Evolutionary conservation across 805 yeast genomes (phyloP).

Genomic region (Sugiyamaella mastotermitis): DNA sequence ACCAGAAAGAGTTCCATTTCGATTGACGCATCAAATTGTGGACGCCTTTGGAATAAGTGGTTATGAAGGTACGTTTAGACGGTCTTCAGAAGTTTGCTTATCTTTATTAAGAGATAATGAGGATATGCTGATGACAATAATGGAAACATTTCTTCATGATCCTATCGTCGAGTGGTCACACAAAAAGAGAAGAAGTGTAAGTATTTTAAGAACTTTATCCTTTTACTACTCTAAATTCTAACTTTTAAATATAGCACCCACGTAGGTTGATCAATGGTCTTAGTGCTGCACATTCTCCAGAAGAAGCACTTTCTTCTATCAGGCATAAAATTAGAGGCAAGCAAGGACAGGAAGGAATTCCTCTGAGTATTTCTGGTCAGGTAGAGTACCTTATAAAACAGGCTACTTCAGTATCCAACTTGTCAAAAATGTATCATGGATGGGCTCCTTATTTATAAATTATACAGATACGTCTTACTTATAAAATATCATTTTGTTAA

Average conservation of each 20-base stretch:
- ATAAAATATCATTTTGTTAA: not conserved
- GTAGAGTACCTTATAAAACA: conserved; percentile 83
- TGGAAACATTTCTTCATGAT: conserved; percentile 90
- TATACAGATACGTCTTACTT: not conserved
- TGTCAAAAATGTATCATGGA: conserved; percentile 87
- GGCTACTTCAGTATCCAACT: conserved; percentile 63
- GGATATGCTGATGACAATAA: conserved; percentile 76
- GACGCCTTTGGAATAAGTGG: conserved; percentile 88
- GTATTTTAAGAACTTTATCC: not conserved
- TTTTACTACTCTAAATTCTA: not conserved
- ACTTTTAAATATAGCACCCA: not conserved
- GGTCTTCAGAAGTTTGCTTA: conserved; percentile 79
- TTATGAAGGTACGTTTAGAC: conserved; percentile 84
- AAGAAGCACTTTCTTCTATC: conserved; percentile 63
- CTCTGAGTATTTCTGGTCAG: conserved; percentile 87
- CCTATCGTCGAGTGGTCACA: conserved; percentile 85
- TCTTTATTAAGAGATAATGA: conserved; percentile 69
- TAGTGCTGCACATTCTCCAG: conserved; percentile 38
- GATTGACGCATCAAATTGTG: conserved; percentile 80
- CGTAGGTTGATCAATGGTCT: conserved; percentile 18
- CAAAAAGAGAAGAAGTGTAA: conserved; percentile 31
- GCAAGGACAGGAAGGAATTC: conserved; percentile 71
- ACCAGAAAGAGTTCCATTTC: conserved; percentile 93
- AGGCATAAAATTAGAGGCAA: conserved; percentile 81
- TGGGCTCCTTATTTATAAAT: conserved; percentile 71